phyloP scores from a whole-genome alignment of 768 basidiomycete species.

The Suillus subluteus region DNA sequence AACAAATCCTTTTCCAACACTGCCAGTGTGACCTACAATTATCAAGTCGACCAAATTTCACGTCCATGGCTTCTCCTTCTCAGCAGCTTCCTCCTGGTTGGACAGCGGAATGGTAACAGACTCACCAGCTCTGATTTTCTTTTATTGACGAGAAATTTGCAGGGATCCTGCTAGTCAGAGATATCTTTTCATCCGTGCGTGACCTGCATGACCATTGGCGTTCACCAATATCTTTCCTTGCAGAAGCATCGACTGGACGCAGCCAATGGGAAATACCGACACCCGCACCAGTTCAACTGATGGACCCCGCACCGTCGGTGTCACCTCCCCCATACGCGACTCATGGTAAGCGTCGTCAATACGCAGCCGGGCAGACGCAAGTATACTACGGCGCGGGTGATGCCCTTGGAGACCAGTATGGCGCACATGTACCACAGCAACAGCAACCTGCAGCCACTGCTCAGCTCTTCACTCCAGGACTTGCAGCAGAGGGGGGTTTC shows the following conservation, averaged over 20 bases:
- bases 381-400: conserved; percentile 72
- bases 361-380: conserved; percentile 92
- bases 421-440: conserved; percentile 37
- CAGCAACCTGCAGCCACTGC: conserved; percentile 40
- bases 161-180: conserved; percentile 84
- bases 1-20: neutral
- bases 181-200: conserved; percentile 88
- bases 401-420: conserved; percentile 45
- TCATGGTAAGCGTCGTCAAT: conserved; percentile 80
- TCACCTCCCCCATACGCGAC: conserved; percentile 47
- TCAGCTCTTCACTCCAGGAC: conserved; percentile 87
- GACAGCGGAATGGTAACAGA: conserved; percentile 85
- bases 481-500: conserved; percentile 71
- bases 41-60: conserved; percentile 1
- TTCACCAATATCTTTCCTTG: conserved; percentile 14
- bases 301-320: conserved; percentile 44
- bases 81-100: conserved; percentile 89
- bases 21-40: neutral
- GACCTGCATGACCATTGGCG: conserved; percentile 15
- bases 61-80: conserved; percentile 47
- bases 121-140: neutral
- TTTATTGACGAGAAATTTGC: conserved; percentile 23
- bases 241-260: conserved; percentile 83
- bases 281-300: conserved; percentile 39
- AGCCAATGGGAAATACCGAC: conserved; percentile 89